A percentile compares a stretch with the other conserved stretches of the same genome.
Evolutionary conservation across 2,329 filamentous ascomycete species (phyloP).

Genomic region (Colletotrichum sp.): DNA sequence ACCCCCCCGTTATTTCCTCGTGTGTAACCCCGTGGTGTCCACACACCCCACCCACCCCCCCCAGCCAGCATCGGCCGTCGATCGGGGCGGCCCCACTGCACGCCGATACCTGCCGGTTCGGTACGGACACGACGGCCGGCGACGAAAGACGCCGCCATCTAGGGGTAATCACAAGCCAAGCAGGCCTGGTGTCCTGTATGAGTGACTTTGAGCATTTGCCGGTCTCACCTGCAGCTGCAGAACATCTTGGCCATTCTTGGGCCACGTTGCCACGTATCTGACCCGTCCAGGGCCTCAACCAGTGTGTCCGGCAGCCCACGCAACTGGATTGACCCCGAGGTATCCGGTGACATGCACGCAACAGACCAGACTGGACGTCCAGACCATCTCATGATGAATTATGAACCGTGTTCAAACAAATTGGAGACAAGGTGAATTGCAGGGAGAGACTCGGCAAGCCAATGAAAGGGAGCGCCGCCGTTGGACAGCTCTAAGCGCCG

Average conservation of each 20-base stretch:
- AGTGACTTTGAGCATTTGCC: background rate
- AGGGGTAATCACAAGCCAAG: background rate
- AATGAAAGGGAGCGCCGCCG: background rate
- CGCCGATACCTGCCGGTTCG: background rate
- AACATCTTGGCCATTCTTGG: background rate
- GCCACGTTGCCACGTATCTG: background rate
- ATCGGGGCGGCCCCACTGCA: background rate
- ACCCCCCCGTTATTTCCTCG: too few species aligned
- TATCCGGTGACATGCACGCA: background rate
- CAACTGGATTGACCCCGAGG: background rate
- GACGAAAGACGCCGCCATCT: background rate
- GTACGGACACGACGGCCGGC: background rate
- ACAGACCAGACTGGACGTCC: background rate
- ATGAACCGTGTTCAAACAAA: background rate
- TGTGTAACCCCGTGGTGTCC: too few species aligned
- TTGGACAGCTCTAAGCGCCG: conserved; percentile 18
- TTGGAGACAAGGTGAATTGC: background rate
- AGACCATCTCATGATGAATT: background rate
- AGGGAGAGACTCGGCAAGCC: background rate
- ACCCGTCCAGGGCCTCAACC: background rate
- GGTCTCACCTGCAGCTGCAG: background rate
- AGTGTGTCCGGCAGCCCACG: background rate
- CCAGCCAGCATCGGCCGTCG: background rate
- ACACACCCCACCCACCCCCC: too few species aligned
- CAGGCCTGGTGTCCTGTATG: background rate